Percentiles rank a stretch among this genome's conserved stretches.
These are phyloP conservation scores for Pseudofabraea citricarpa DNA, from an alignment of 2,329 filamentous ascomycete genomes.

Conservation along the genomic window DNA sequence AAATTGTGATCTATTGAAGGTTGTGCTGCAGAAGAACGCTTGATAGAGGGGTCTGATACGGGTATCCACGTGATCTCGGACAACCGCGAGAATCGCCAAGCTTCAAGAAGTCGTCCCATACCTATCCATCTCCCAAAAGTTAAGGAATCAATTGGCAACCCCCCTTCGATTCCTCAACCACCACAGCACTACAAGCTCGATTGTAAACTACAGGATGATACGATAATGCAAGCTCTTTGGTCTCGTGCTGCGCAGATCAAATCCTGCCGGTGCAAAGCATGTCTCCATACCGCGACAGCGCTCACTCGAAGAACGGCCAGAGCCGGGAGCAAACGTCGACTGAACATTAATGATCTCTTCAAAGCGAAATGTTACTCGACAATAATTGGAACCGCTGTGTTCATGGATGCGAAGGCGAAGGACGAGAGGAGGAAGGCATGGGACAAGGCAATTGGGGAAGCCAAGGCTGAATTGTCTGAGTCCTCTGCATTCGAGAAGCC, in stretches of 20 bases:
- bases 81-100: too few relatives aligned
- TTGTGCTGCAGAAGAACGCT: not conserved
- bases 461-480: slow-evolving; percentile 34
- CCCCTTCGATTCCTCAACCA: too few relatives aligned
- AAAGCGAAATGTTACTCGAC: slow-evolving; percentile 67
- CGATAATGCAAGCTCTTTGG: slow-evolving; percentile 63
- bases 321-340: slow-evolving; percentile 42
- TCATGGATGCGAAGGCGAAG: slow-evolving; percentile 58
- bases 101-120: too few relatives aligned
- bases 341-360: slow-evolving; percentile 48
- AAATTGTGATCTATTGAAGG: slow-evolving; percentile 3
- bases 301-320: slow-evolving; percentile 47
- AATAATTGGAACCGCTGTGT: slow-evolving; percentile 59
- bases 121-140: too few relatives aligned
- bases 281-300: slow-evolving; percentile 43
- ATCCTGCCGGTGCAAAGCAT: slow-evolving; percentile 59
- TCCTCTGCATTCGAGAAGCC: too few relatives aligned
- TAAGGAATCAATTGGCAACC: too few relatives aligned
- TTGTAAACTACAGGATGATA: slow-evolving; percentile 22
- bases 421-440: slow-evolving; percentile 53
- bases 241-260: slow-evolving; percentile 60
- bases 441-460: slow-evolving; percentile 54
- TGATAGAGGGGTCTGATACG: slow-evolving; percentile 1
- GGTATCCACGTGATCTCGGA: too few relatives aligned
- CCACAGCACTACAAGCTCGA: too few relatives aligned